These are phyloP conservation scores for Leptographium wingfieldii DNA, from an alignment of 2,329 filamentous ascomycete genomes.

Conservation along the genomic window DNA sequence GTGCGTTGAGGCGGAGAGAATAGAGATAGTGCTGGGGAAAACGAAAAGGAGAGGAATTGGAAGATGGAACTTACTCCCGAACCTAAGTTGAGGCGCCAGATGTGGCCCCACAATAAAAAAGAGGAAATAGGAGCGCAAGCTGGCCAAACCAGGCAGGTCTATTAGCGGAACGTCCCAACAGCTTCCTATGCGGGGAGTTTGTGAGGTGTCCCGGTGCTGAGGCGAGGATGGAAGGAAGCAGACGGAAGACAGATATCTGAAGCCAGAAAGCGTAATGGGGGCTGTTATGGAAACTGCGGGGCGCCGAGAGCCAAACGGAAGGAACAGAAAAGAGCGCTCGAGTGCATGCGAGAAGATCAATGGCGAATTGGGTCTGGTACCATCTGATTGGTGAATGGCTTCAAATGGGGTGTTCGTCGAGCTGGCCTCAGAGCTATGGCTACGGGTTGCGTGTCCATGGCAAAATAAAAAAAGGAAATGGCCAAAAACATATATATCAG, in stretches of 20 bases:
- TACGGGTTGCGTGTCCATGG: too few species aligned
- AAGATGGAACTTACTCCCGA: background rate
- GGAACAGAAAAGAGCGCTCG: background rate
- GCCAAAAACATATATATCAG: too few species aligned
- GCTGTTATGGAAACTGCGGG: background rate
- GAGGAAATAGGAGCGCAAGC: background rate
- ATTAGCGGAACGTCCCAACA: background rate
- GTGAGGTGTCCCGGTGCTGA: background rate
- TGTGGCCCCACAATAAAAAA: conserved; percentile 1
- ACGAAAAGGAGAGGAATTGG: background rate
- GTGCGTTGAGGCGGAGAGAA: background rate
- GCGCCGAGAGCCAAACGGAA: conserved; percentile 1
- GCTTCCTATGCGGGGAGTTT: background rate
- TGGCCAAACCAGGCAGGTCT: background rate
- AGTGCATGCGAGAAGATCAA: background rate
- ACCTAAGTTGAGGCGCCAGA: background rate
- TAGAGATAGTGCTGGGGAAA: background rate
- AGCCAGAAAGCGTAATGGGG: background rate
- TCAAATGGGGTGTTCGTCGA: background rate
- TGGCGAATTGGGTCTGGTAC: background rate
- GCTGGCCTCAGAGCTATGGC: too few species aligned
- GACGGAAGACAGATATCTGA: background rate
- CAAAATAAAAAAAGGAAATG: too few species aligned
- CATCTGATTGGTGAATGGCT: background rate
- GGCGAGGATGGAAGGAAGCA: background rate